Conservation (phyloP, 257 asterid species). For the Solanum microdontum region DNA sequence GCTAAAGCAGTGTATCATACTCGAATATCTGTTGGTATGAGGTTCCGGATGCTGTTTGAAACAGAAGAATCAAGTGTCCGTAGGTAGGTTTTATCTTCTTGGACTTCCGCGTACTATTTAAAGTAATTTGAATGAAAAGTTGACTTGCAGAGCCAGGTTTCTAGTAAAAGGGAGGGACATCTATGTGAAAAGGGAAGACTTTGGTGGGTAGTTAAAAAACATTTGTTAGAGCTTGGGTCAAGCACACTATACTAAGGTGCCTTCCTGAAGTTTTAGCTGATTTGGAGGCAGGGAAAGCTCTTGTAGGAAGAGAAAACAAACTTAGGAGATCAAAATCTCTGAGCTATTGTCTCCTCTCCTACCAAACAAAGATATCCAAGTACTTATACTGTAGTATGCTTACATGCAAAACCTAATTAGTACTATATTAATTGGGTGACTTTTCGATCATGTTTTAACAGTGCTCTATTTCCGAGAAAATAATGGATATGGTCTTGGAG, state of each 20-base stretch:
- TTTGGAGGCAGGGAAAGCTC: background rate
- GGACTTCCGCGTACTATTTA: background rate
- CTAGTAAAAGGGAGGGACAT: background rate
- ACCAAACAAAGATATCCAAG: background rate
- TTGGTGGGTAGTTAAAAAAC: background rate
- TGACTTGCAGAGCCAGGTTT: background rate
- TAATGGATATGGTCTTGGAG: background rate
- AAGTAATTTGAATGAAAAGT: background rate
- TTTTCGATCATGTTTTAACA: background rate
- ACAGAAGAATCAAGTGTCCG: slow-evolving; percentile 93
- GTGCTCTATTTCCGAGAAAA: background rate
- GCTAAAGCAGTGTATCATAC: slow-evolving; percentile 84
- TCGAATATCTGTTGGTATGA: slow-evolving; percentile 87
- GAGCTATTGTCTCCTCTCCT: background rate
- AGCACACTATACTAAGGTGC: background rate
- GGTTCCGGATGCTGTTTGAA: slow-evolving; percentile 90
- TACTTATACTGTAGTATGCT: background rate
- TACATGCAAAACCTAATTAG: background rate
- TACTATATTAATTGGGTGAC: background rate
- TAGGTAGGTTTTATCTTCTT: slow-evolving; percentile 36
- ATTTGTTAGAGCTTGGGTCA: background rate
- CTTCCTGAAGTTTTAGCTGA: background rate
- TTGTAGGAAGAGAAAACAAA: background rate
- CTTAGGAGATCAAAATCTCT: background rate
- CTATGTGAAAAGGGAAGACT: background rate